A percentile compares a stretch with the other conserved stretches of the same genome.
Evolutionary conservation across 78 protist genomes (phyloP).

Genomic region (Cavenderia fasciculata): DNA sequence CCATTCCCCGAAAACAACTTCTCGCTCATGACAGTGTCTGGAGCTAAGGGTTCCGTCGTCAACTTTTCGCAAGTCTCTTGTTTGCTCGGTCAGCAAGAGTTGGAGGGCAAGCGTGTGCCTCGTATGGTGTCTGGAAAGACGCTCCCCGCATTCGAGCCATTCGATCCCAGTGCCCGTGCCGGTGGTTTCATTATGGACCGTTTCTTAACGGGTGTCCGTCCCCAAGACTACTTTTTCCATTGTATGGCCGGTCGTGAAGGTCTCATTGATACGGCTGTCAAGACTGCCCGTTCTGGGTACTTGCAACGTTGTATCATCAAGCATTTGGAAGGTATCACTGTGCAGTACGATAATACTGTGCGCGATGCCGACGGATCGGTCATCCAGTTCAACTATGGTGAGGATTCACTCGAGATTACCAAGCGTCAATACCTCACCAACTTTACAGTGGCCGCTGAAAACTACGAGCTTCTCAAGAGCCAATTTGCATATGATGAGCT

Average conservation of each 20-base stretch:
- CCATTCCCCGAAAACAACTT: conserved; percentile 97
- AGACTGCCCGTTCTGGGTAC: conserved; percentile 98
- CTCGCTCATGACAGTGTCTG: conserved; percentile 96
- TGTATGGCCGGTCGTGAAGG: conserved; percentile 99
- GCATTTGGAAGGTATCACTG: conserved; percentile 93
- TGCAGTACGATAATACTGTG: conserved; percentile 94
- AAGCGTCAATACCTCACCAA: conserved; percentile 58
- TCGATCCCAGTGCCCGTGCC: conserved; percentile 92
- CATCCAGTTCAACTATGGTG: conserved; percentile 98
- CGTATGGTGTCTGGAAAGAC: conserved; percentile 96
- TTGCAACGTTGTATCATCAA: conserved; percentile 98
- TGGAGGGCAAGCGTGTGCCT: conserved; percentile 98
- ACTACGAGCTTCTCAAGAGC: conserved; percentile 59
- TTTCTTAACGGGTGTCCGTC: conserved; percentile 98
- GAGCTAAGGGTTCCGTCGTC: conserved; percentile 98
- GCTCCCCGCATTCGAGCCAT: conserved; percentile 89
- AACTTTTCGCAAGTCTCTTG: conserved; percentile 98
- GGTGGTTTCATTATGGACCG: conserved; percentile 96
- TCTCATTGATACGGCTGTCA: conserved; percentile 99
- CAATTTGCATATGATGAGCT: conserved; percentile 18
- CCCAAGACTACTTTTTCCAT: conserved; percentile 99
- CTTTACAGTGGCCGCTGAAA: conserved; percentile 79
- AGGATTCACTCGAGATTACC: conserved; percentile 94
- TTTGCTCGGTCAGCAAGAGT: conserved; percentile 97
- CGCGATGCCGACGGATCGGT: conserved; percentile 93